Conservation (phyloP, 192 early-diverging fungal species). For the Podila clonocystis region DNA sequence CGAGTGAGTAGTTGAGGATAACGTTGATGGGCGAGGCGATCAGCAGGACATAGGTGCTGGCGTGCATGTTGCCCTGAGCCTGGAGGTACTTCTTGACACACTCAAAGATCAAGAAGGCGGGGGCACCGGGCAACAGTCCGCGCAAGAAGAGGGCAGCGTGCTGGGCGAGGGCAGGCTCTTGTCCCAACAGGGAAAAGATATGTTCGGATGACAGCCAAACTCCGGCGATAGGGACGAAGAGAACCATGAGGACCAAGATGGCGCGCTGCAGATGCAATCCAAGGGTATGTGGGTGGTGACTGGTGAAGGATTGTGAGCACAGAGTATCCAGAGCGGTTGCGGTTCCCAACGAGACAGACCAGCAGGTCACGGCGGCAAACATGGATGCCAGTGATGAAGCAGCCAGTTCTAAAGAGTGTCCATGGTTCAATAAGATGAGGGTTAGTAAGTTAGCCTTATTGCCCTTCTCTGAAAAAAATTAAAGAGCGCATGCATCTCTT, state of each 20-base stretch:
- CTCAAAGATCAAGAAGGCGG: conserved; percentile 85
- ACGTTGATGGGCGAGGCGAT: conserved; percentile 79
- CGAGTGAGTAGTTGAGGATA: conserved; percentile 79
- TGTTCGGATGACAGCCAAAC: conserved; percentile 72
- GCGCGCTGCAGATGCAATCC: conserved; percentile 86
- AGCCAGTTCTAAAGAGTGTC: conserved; percentile 60
- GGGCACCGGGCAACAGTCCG: conserved; percentile 75
- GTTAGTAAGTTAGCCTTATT: no score
- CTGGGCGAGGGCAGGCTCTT: conserved; percentile 75
- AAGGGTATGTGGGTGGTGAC: conserved; percentile 69
- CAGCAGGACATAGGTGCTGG: conserved; percentile 76
- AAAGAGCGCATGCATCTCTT: no score
- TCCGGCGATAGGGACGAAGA: conserved; percentile 76
- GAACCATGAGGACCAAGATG: conserved; percentile 74
- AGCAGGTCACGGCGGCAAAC: conserved; percentile 76
- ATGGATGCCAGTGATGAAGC: conserved; percentile 77
- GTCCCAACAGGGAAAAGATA: conserved; percentile 74
- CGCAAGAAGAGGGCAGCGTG: conserved; percentile 76
- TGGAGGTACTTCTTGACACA: conserved; percentile 89
- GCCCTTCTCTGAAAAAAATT: no score
- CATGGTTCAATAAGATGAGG: no score
- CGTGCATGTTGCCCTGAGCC: conserved; percentile 89
- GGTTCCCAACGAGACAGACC: conserved; percentile 75
- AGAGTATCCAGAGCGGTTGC: conserved; percentile 81
- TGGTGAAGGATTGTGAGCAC: conserved; percentile 80